These are phyloP conservation scores for Plasmodium yoelii DNA, from an alignment of 169 alveolate genomes.

Conservation along the genomic window DNA sequence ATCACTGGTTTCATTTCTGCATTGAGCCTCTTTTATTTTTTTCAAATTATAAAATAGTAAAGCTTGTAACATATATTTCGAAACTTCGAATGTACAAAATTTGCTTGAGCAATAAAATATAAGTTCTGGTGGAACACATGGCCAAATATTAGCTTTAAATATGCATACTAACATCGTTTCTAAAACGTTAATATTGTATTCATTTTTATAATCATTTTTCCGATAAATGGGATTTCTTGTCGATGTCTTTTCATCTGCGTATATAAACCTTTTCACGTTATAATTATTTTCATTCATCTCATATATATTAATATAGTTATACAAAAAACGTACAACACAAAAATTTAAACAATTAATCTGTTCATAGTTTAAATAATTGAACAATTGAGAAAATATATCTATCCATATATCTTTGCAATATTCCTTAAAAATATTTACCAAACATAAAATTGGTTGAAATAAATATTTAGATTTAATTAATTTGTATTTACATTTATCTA, in stretches of 20 bases:
- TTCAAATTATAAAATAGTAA: constrained; percentile 17
- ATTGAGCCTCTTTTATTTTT: constrained; percentile 3
- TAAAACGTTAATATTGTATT: constrained; percentile 32
- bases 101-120: constrained; percentile 53
- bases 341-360: constrained; percentile 54
- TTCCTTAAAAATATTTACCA: constrained; percentile 31
- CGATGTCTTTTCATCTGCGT: neutral
- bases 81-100: constrained; percentile 40
- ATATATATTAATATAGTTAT: constrained; percentile 33
- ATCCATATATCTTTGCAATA: constrained; percentile 62
- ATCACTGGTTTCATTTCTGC: neutral
- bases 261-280: neutral
- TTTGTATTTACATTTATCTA: constrained; percentile 39
- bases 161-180: constrained; percentile 46
- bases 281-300: constrained; percentile 14
- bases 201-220: constrained; percentile 45
- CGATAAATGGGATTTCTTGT: neutral
- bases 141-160: constrained; percentile 16
- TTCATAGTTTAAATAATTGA: constrained; percentile 10
- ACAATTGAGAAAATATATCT: constrained; percentile 44
- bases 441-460: constrained; percentile 39
- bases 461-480: constrained; percentile 53
- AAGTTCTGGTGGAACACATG: constrained; percentile 38
- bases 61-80: constrained; percentile 25
- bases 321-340: constrained; percentile 24